Evolutionary conservation across 1,284 basidiomycete genomes (phyloP), one percentile per base, ranked within the genome.

Genomic region (Microbotryomycetes sp.): DNA sequence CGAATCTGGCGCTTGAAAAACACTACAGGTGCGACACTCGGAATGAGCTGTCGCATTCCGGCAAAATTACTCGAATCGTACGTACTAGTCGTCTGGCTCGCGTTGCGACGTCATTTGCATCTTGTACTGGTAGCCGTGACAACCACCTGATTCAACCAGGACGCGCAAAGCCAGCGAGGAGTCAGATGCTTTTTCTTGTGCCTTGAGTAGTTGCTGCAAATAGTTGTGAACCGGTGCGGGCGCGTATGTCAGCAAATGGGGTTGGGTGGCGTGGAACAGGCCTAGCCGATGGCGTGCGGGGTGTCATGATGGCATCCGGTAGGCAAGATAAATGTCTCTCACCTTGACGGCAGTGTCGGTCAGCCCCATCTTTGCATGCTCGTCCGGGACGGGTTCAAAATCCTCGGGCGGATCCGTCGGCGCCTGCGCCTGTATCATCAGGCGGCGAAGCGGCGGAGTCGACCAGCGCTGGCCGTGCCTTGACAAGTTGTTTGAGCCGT

Each of bases 111-210:
- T 84, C 1, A 93, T 79, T 61, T 85, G 83, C 80, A 94, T 82
- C 73, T 89, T 91, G 77, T 93, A 93, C 72, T 93, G 89, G 72
- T 93, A 93, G 30, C 91, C 91, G 70, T 94, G 90, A 71, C 91
- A 93, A 41, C 91, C 91, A 18, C 91, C 91, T 3, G 87, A 89
- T 73, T 92, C 89, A 26, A 94, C 88, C 0, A 83, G 78, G 70
- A 94, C 80, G 62, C 89, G 79, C 16, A 93, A 78, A 2, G 84
- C 86, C 23, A 87, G 80, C 29, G 81, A 70, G 0, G 82, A 74
- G 67, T 86, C 81, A 6, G 80, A 77, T 68, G 87, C 81, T 16
- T 13, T 6, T 5, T n/a, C 3, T 45, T 69, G 67, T 2, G 62
- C 62, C 16, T 56, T 46, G 4, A 54, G 49, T 45, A 69, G 64